Base-by-base conservation (phyloP, 768 basidiomycete genomes). In the Trametes cingulata region DNA sequence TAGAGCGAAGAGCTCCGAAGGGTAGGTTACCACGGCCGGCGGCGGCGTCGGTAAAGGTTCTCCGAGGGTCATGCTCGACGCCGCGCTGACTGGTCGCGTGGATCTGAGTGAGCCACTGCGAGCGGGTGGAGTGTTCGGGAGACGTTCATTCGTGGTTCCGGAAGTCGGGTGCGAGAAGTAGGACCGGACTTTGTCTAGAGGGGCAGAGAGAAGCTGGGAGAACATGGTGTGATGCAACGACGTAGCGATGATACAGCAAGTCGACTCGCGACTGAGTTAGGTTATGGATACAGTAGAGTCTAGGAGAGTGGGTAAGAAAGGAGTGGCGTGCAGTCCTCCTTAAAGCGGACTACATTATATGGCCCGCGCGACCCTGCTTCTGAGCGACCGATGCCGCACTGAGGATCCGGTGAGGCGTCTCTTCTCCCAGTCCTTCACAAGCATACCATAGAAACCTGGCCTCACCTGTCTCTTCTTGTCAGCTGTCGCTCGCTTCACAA, bases 191-290 rank as follows among this genome's bases (percentile, higher is more conserved):
- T 45, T 37, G 15, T 25, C 20, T 19, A 48, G 25, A 9, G 47
- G 56, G 15, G 47, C 37, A n/a, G 40, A 41, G 27, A 48, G 22
- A 41, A 45, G 22, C 35, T 54, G 27, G n/a, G 19, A 39, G 13
- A 27, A 17, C 36, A 19, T n/a, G 13, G 19, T 19, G 55, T 2
- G 3, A n/a, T n/a, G n/a, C n/a, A n/a, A n/a, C 29, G 25, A 6
- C 29, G 37, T 25, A 29, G 20, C 37, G 50, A 29, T 29, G 50
- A n/a, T 54, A 52, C 52, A 54, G 42, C 25, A 2, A 10, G 56
- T 49, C 47, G 56, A 29, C 56, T 57, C 25, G 56, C 56, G 48
- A 57, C 56, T 39, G 37, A 19, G 24, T 22, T 39, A 45, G 13
- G 47, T 12, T 49, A 57, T 13, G 20, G 46, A 29, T 42, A 50